Percentiles rank a stretch among this genome's conserved stretches.
Evolutionary conservation across 768 basidiomycete species (phyloP).

Genomic region (Tricholoma furcatifolium): DNA sequence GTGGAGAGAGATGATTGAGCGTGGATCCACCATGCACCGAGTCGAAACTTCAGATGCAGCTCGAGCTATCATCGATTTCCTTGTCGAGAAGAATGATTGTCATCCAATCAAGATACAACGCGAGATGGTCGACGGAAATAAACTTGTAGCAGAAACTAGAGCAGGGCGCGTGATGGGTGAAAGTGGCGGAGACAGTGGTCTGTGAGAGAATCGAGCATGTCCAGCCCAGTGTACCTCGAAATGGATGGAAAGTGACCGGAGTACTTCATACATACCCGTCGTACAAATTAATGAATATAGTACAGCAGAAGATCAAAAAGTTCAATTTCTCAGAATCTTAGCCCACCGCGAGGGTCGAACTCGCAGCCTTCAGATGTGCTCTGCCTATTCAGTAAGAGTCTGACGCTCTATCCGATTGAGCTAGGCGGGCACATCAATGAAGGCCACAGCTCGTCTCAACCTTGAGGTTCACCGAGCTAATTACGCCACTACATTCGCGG

Average conservation of each 20-base stretch:
- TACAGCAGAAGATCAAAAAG: too few relatives aligned
- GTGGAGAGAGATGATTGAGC: constrained; percentile 8
- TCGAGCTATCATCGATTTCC: not conserved
- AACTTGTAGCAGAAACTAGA: not conserved
- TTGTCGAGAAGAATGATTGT: not conserved
- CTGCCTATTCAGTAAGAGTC: constrained; percentile 38
- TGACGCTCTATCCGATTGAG: constrained; percentile 63
- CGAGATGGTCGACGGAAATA: not conserved
- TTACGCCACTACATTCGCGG: too few relatives aligned
- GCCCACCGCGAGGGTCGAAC: constrained; percentile 86
- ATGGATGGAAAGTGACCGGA: too few relatives aligned
- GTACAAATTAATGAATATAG: too few relatives aligned
- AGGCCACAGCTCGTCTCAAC: too few relatives aligned
- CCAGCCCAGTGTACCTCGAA: too few relatives aligned
- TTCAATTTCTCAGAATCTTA: constrained; percentile 19
- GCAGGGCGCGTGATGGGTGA: not conserved
- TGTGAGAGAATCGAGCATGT: too few relatives aligned
- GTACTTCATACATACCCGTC: too few relatives aligned
- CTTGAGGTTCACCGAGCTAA: too few relatives aligned
- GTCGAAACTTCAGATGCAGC: not conserved
- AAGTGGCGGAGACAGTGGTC: too few relatives aligned
- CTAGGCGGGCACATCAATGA: constrained; percentile 11
- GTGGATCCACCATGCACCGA: constrained; percentile 6
- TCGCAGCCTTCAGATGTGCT: constrained; percentile 74
- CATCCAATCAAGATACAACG: not conserved